Evolutionary conservation across 768 basidiomycete genomes (phyloP).

Genomic region (Tephrocybe rancida): DNA sequence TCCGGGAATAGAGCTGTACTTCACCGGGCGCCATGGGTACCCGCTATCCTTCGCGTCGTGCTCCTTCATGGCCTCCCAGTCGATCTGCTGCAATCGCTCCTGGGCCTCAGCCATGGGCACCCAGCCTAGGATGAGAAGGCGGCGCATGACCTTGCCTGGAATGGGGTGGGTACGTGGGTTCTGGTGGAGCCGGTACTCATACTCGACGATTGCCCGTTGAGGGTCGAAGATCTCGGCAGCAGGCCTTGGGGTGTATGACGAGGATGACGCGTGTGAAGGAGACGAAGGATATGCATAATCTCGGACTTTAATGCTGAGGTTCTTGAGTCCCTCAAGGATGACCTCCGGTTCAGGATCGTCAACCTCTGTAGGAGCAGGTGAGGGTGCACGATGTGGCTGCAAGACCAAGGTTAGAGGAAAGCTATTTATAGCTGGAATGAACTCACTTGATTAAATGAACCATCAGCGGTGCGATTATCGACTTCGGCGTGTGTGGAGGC

Average conservation of each 20-base stretch:
- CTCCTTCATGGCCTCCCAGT: slow-evolving; percentile 33
- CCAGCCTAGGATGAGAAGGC: slow-evolving; percentile 43
- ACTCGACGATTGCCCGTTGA: slow-evolving; percentile 36
- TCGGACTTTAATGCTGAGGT: slow-evolving; percentile 39
- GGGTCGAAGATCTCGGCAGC: slow-evolving; percentile 41
- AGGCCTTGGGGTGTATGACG: slow-evolving; percentile 10
- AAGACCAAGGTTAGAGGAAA: neutral
- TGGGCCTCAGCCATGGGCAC: slow-evolving; percentile 33
- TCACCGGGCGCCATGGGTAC: slow-evolving; percentile 19
- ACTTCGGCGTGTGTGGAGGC: neutral
- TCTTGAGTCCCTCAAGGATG: slow-evolving; percentile 26
- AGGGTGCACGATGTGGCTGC: slow-evolving; percentile 23
- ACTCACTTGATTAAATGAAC: slow-evolving; percentile 12
- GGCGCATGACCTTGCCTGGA: slow-evolving; percentile 36
- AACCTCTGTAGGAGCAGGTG: slow-evolving; percentile 38
- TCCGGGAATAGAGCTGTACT: slow-evolving; percentile 14
- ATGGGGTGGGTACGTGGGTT: slow-evolving; percentile 32
- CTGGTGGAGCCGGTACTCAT: slow-evolving; percentile 38
- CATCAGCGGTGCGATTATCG: neutral
- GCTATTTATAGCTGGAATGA: neutral
- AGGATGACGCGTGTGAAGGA: slow-evolving; percentile 1
- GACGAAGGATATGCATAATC: slow-evolving; percentile 38
- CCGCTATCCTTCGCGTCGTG: slow-evolving; percentile 22
- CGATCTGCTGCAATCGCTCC: slow-evolving; percentile 30
- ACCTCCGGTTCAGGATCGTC: slow-evolving; percentile 37